These are phyloP conservation scores for Zymoseptoria passerinii DNA, from an alignment of 2,329 filamentous ascomycete species.

Conservation along the genomic window DNA sequence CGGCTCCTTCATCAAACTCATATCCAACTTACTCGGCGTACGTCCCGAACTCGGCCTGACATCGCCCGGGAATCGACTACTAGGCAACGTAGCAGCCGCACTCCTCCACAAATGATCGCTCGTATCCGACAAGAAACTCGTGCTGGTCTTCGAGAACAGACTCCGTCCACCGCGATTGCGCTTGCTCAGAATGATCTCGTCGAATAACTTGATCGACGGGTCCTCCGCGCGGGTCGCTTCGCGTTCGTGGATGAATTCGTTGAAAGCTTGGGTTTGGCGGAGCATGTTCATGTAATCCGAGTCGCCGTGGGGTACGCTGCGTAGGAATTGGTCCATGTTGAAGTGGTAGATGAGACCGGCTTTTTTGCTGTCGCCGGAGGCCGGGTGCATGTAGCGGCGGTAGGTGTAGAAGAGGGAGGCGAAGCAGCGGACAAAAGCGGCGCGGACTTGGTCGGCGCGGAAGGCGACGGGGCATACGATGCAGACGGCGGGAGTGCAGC, in stretches of 20 bases:
- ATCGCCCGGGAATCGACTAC: slow-evolving; percentile 48
- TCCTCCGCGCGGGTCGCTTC: slow-evolving; percentile 54
- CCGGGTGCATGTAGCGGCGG: slow-evolving; percentile 52
- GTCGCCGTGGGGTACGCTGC: slow-evolving; percentile 56
- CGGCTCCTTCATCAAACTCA: slow-evolving; percentile 82
- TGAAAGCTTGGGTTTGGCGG: slow-evolving; percentile 54
- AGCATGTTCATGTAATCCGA: slow-evolving; percentile 55
- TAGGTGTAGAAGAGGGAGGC: slow-evolving; percentile 63
- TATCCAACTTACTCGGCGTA: slow-evolving; percentile 76
- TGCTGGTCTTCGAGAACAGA: slow-evolving; percentile 53
- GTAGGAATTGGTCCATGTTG: slow-evolving; percentile 58
- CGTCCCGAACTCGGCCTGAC: slow-evolving; percentile 50
- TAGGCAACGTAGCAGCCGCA: slow-evolving; percentile 50
- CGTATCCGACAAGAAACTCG: slow-evolving; percentile 61
- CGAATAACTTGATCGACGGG: slow-evolving; percentile 65
- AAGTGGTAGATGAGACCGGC: slow-evolving; percentile 55
- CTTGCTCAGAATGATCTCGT: slow-evolving; percentile 77
- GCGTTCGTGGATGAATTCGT: slow-evolving; percentile 73
- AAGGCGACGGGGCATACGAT: slow-evolving; percentile 59
- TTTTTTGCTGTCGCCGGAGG: slow-evolving; percentile 54
- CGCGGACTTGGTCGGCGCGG: slow-evolving; percentile 57
- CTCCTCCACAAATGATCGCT: slow-evolving; percentile 73
- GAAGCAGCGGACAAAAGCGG: slow-evolving; percentile 61
- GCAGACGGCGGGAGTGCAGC: slow-evolving; percentile 52
- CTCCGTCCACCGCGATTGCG: slow-evolving; percentile 58